phyloP scores from a whole-genome alignment of 2,329 filamentous ascomycete genomes.

The Claviceps digitariae region DNA sequence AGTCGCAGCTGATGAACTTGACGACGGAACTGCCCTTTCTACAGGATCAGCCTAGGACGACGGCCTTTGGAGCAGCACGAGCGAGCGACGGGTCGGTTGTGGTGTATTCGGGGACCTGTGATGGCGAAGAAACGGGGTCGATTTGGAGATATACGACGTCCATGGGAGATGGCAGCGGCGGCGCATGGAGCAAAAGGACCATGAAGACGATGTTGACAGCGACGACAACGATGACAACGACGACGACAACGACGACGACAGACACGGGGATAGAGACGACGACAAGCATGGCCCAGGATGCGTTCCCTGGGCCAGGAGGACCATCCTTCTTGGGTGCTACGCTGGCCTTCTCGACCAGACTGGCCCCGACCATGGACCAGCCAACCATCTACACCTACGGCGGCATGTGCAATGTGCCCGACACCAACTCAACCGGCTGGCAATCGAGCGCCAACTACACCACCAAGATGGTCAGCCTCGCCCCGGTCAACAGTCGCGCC shows the following conservation, averaged over 20 bases:
- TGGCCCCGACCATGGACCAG: conserved; percentile 37
- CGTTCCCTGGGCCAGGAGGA: too few relatives aligned
- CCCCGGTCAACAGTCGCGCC: conserved; percentile 22
- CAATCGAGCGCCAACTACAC: conserved; percentile 63
- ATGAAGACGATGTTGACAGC: conserved; percentile 11
- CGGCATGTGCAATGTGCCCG: conserved; percentile 63
- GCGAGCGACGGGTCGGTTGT: conserved; percentile 55
- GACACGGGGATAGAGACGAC: too few relatives aligned
- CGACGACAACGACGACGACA: background rate
- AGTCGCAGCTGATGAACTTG: conserved; percentile 31
- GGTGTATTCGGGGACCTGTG: conserved; percentile 64
- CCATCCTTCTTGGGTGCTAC: conserved; percentile 41
- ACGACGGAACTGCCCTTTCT: conserved; percentile 51
- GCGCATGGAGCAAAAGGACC: conserved; percentile 18
- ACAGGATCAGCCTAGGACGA: conserved; percentile 27
- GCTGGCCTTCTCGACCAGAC: conserved; percentile 53
- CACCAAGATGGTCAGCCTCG: conserved; percentile 59
- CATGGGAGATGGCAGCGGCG: background rate
- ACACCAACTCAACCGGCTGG: conserved; percentile 38
- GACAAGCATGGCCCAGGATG: background rate
- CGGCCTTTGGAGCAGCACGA: conserved; percentile 54
- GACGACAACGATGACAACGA: background rate
- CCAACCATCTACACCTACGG: conserved; percentile 64
- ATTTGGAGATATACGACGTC: conserved; percentile 56
- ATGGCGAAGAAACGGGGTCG: conserved; percentile 33